Percentiles rank a stretch among this genome's conserved stretches.
Evolutionary conservation across 768 basidiomycete species (phyloP).

Genomic region (Neoboletus brunneissimus): DNA sequence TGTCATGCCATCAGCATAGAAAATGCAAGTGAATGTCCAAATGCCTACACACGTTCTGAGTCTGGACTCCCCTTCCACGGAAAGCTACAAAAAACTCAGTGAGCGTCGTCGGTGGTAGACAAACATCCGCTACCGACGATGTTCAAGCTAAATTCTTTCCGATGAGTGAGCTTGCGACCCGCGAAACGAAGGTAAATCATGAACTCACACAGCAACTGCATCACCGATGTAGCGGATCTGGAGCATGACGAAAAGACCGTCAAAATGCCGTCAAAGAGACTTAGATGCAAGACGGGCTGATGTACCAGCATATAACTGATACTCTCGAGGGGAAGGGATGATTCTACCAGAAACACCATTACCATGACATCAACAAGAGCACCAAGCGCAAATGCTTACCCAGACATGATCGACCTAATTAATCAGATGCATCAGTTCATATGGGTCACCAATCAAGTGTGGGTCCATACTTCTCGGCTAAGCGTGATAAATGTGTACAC

Average conservation of each 20-base stretch:
- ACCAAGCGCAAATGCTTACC: neutral
- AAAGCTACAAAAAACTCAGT: conserved; percentile 10
- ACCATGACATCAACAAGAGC: neutral
- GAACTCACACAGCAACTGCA: conserved; percentile 16
- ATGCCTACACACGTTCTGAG: conserved; percentile 3
- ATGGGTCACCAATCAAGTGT: neutral
- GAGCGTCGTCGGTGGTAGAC: neutral
- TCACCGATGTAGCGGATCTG: conserved; percentile 25
- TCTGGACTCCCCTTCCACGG: neutral
- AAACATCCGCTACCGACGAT: neutral
- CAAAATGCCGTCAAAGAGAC: too few relatives aligned
- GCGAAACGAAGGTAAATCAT: neutral
- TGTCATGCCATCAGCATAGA: conserved; percentile 2
- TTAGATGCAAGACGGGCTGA: neutral
- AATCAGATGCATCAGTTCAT: neutral
- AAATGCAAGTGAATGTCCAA: neutral
- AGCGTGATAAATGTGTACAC: conserved; percentile 12
- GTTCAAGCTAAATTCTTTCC: conserved; percentile 6
- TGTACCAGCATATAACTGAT: conserved; percentile 18
- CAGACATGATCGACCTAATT: conserved; percentile 18
- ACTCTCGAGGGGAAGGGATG: conserved; percentile 8
- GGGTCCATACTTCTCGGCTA: neutral
- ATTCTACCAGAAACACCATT: conserved; percentile 3
- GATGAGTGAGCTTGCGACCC: neutral
- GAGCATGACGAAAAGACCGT: neutral